Evolutionary conservation across 345 rosid species (phyloP).

Genomic region (Eutrema heterophyllum): DNA sequence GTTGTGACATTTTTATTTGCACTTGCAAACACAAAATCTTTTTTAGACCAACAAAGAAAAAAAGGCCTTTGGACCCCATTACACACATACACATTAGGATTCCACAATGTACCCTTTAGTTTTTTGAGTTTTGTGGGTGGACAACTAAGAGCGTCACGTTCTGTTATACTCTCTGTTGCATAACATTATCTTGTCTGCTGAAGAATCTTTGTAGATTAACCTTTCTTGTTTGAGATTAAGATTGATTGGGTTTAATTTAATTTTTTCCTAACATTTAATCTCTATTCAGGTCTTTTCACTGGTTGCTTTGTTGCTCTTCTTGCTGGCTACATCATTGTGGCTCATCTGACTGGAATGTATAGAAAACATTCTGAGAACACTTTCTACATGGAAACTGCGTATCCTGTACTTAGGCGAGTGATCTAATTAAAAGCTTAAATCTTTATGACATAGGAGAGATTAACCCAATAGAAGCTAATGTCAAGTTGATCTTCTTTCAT

Average conservation of each 20-base stretch:
- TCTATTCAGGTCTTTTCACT: conserved; percentile 69
- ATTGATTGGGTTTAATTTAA: not conserved
- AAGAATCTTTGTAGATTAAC: conserved; percentile 16
- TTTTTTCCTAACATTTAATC: not conserved
- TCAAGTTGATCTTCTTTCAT: not conserved
- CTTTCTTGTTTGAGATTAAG: not conserved
- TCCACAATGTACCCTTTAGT: conserved; percentile 28
- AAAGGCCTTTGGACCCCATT: conserved; percentile 31
- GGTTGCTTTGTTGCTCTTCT: conserved; percentile 91
- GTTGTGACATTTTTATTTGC: conserved; percentile 17
- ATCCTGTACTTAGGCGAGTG: conserved; percentile 92
- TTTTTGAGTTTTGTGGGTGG: conserved; percentile 36
- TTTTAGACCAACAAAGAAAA: conserved; percentile 2
- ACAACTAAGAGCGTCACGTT: conserved; percentile 43
- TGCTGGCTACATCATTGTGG: conserved; percentile 80
- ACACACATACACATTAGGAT: conserved; percentile 28
- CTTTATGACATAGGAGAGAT: not conserved
- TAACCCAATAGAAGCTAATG: conserved; percentile 11
- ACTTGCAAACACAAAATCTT: conserved; percentile 12
- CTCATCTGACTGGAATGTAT: conserved; percentile 86
- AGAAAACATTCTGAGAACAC: conserved; percentile 49
- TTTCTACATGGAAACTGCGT: conserved; percentile 92
- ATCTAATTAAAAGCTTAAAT: not conserved
- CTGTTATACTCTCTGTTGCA: conserved; percentile 30
- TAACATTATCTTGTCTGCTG: conserved; percentile 22